Evolutionary conservation across 306 rosid genomes (phyloP), one percentile per base, ranked within the genome.

Genomic region (Pueraria montana): DNA sequence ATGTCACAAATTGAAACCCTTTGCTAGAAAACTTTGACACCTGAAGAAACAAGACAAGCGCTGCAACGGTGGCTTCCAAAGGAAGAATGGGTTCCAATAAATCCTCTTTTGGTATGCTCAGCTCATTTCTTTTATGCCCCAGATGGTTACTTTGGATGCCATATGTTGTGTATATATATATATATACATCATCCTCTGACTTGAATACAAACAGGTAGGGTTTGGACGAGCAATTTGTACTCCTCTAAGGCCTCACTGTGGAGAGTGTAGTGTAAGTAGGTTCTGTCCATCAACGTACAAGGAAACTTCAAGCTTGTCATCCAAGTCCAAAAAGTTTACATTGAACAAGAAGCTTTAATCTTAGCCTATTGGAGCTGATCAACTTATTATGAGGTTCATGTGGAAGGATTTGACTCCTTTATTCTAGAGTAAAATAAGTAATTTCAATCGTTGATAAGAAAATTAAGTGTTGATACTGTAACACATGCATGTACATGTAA

Each of bases 71-170:
- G 98, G 98, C 98, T 95, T 59, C 98, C 98, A 0, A 90, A 83
- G 91, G 97, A 95, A 82, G 97, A 95, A 87, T 95, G 98, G 98
- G 91, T 80, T 82, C 92, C 94, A 56, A 93, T 95, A 87, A 95
- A 95, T 86, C 93, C 90, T 55, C 98, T 95, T 84, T 85, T 95
- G 98, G 99, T 95, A 89, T 82, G 94, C 78, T 74, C 73, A 34
- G 56, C 61, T 55, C 56, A 8, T 65, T 72, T 23, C 49, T 59
- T 86, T 62, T 42, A 70, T 74, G n/a, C 43, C 52, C 16, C 58
- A 48, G 40, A 18, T 75, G 73, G 53, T 61, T 69, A 76, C 38
- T 27, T 68, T 49, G 26, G 24, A 53, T 59, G 63, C 27, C 14
- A 36, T 36, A 36, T 36, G 40, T 36, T 5, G 40, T 36, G 8